phyloP scores from a whole-genome alignment of 257 asterid genomes.

The Primulina tabacum region DNA sequence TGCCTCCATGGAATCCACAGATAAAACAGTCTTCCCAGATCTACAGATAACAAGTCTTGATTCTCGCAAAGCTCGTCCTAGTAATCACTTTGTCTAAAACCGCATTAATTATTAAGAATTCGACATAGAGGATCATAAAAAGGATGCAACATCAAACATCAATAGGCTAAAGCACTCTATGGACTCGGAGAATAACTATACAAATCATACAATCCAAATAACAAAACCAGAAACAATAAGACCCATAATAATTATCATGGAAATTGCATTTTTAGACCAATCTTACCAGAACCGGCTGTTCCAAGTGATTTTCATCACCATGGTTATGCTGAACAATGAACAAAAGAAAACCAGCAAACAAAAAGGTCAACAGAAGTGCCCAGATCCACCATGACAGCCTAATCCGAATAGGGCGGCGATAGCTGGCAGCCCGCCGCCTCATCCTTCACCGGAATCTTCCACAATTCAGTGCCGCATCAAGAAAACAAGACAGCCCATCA shows the following conservation, averaged over 20 bases:
- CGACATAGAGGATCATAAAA: too few species aligned
- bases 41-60: too few species aligned
- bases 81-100: too few species aligned
- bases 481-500: conserved; percentile 30
- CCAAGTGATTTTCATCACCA: conserved; percentile 52
- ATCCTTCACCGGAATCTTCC: conserved; percentile 48
- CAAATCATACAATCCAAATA: neutral
- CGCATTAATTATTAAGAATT: too few species aligned
- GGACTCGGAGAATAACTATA: neutral
- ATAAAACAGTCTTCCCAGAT: too few species aligned
- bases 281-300: conserved; percentile 57
- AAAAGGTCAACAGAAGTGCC: conserved; percentile 52
- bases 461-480: conserved; percentile 34
- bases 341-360: conserved; percentile 55
- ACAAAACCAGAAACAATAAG: neutral
- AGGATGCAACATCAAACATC: too few species aligned
- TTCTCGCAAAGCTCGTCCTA: too few species aligned
- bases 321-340: conserved; percentile 68
- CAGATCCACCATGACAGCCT: conserved; percentile 79
- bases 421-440: conserved; percentile 93
- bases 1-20: too few species aligned
- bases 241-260: neutral
- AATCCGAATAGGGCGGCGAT: conserved; percentile 88
- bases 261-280: conserved; percentile 10
- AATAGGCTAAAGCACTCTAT: neutral